Base-by-base conservation (phyloP, 306 rosid species). In the Quercus variabilis region DNA sequence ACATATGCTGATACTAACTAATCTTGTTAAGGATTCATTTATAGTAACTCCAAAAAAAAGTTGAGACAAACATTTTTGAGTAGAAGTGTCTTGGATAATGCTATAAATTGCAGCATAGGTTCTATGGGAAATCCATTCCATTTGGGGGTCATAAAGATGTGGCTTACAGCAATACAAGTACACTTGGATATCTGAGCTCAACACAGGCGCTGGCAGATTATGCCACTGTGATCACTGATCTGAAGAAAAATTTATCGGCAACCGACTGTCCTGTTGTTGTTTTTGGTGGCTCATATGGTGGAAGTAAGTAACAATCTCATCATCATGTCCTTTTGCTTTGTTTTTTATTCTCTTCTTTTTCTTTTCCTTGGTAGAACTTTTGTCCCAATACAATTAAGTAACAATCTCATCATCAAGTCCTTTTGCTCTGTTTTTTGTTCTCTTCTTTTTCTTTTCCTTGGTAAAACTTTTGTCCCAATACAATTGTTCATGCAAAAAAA, bases 281-380 rank as follows among this genome's bases (percentile, higher is more conserved):
- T 2, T 90, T 94, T 23, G 98, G 96, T 68, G 98, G 98, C 68
- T 94, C 98, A 80, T 94, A 94, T 19, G 97, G 98, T 73, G 94
- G 98, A 94, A 94, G 97, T 89, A 90, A 41, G 46, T 49, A 85
- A 41, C 49, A 17, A 35, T 6, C 6, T 21, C 12, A n/a, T 73
- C 28, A 52, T 28, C 41, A 4, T n/a, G 46, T 55, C 60, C 30
- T 35, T 35, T 25, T 3, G 30, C 59, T 73, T 23, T 64, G 3
- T 7, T 33, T 3, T 26, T 5, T 74, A 28, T 3, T 11, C 11
- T 2, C 9, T 19, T 19, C 18, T 15, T 60, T 10, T 30, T 11
- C 13, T 9, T 12, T 60, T 18, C 10, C 6, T 2, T 19, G n/a
- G 4, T 49, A 13, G 1, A 54, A 23, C 5, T 71, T 55, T 43